Evolutionary conservation across 805 yeast genomes (phyloP), one percentile per base, ranked within the genome.

Genomic region (Starmerella ratchasimensis): DNA sequence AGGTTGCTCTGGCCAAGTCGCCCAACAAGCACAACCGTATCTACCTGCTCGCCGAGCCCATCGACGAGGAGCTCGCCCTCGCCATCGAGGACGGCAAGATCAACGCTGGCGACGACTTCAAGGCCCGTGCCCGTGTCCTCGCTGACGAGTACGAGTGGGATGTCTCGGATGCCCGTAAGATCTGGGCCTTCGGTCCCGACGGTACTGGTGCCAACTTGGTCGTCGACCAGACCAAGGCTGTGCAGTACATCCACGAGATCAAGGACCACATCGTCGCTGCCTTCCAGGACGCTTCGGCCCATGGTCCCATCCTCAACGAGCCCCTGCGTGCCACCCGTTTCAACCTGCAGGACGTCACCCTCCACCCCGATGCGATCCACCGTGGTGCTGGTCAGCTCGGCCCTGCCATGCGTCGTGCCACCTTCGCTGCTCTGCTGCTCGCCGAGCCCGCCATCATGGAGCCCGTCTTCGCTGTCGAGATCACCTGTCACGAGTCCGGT

Each of bases 171-270:
- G 98, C 96, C 71, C 86, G 98, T 80, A 88, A 90, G 90, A 90
- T 88, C 64, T 88, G 98, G 98, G 83, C 95, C 80, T 88, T 88
- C 84, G 98, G 98, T 74, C 97, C 98, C 65, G 98, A 88, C 64
- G 96, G 96, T 70, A 77, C 72, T 67, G 98, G 98, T 71, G 86
- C 98, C 61, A 88, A 88, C 75, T 69, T 90, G 63, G 96, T 88
- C 63, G 93, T 88, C 68, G 98, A 88, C 74, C 96, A 86, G 72
- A 88, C 97, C 63, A 88, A 88, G 88, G 98, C 98, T 62, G 97
- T 88, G 50, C 97, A 90, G 74, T 88, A 86, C 84, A 78, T 88
- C 72, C 68, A 74, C 68, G 98, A 88, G 76, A 90, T 90, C 77
- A 88, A 88, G 82, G 98, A 88, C 71, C 88, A 94, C 62, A 95